phyloP scores from a whole-genome alignment of 371 early-diverging fungal species.

The Mortierella sp. region DNA sequence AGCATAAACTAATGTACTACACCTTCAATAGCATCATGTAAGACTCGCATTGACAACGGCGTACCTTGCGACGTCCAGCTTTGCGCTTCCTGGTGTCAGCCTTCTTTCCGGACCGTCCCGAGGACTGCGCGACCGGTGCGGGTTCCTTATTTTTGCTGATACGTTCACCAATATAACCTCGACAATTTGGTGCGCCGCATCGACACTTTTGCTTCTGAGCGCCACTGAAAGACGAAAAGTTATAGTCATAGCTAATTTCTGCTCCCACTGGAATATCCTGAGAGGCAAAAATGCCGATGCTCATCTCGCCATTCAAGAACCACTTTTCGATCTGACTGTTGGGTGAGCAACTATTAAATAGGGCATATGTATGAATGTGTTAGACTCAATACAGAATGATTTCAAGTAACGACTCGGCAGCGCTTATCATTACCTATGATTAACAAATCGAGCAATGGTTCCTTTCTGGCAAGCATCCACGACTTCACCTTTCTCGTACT shows the following conservation, averaged over 20 bases:
- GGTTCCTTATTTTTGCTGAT: constrained; percentile 37
- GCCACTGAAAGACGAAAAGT: constrained; percentile 78
- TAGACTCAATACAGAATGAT: not conserved
- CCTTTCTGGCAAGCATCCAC: constrained; percentile 85
- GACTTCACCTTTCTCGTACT: constrained; percentile 81
- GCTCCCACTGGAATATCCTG: constrained; percentile 76
- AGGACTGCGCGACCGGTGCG: not conserved
- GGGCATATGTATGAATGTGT: not conserved
- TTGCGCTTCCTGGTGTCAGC: constrained; percentile 33
- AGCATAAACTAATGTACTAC: not conserved
- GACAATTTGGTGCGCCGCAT: constrained; percentile 79
- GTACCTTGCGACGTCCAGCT: constrained; percentile 41
- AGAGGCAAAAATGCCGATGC: constrained; percentile 84
- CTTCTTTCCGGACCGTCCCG: constrained; percentile 28
- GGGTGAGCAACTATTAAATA: constrained; percentile 78
- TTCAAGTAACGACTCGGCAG: not conserved
- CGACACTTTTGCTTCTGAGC: constrained; percentile 77
- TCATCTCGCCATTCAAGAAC: constrained; percentile 79
- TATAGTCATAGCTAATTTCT: constrained; percentile 92
- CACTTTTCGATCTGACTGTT: constrained; percentile 95
- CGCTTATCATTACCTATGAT: constrained; percentile 63
- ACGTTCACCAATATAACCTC: constrained; percentile 73
- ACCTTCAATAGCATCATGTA: not conserved
- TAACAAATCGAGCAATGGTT: constrained; percentile 81
- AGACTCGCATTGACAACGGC: not conserved